Evolutionary conservation across 257 asterid genomes (phyloP).

Genomic region (Mitragyna speciosa): DNA sequence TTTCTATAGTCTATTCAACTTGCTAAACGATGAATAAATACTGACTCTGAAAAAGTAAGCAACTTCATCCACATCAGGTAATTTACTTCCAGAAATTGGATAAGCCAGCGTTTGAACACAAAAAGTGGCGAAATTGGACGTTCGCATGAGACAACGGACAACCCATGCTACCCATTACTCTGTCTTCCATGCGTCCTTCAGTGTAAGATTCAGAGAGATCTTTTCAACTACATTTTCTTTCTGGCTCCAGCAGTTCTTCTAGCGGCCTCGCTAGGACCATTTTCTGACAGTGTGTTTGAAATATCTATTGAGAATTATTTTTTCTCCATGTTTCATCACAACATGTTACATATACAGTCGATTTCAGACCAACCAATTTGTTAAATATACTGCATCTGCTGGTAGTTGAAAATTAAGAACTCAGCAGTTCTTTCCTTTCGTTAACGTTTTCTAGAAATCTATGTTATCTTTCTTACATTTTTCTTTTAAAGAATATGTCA

Average conservation of each 20-base stretch:
- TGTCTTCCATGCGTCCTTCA: slow-evolving; percentile 7
- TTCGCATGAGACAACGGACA: slow-evolving; percentile 1
- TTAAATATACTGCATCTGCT: no score
- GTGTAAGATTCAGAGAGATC: slow-evolving; percentile 10
- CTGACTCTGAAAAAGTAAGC: no score
- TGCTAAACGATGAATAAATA: no score
- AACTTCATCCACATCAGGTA: no score
- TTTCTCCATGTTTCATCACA: no score
- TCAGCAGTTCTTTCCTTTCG: background rate
- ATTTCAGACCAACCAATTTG: no score
- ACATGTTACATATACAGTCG: no score
- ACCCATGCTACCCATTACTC: slow-evolving; percentile 15
- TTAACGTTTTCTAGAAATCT: background rate
- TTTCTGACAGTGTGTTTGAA: background rate
- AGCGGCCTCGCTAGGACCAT: slow-evolving; percentile 10
- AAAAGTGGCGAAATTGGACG: slow-evolving; percentile 1
- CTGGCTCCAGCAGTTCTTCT: background rate
- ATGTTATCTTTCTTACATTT: background rate
- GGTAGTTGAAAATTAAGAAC: no score
- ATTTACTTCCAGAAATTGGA: no score
- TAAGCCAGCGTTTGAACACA: background rate
- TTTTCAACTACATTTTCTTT: background rate
- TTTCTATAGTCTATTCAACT: no score
- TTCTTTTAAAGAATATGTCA: background rate
- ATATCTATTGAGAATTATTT: background rate